phyloP scores from a whole-genome alignment of 139 green algal species.

The Picochlorum sp. region DNA sequence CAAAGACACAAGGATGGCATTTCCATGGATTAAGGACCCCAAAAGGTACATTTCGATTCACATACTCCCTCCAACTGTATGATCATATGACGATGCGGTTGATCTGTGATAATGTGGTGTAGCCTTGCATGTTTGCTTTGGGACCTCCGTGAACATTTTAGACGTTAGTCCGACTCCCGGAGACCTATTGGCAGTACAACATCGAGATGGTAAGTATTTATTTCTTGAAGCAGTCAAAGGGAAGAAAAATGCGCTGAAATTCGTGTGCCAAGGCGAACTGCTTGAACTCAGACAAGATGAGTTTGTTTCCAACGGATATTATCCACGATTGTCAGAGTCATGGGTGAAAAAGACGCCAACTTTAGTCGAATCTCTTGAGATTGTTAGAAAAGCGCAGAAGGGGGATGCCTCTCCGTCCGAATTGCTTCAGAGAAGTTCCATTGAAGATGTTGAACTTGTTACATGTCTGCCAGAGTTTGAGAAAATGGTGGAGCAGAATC shows the following conservation, averaged over 20 bases:
- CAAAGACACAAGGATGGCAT: no score
- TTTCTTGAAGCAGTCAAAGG: neutral
- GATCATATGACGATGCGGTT: no score
- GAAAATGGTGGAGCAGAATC: slow-evolving; percentile 7
- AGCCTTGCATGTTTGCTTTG: no score
- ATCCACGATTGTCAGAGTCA: slow-evolving; percentile 14
- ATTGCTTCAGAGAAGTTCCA: neutral
- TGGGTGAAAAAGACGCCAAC: slow-evolving; percentile 21
- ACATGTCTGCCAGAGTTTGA: slow-evolving; percentile 15
- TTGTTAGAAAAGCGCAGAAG: slow-evolving; percentile 12
- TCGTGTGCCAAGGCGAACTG: neutral
- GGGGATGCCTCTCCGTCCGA: neutral
- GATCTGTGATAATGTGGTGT: no score
- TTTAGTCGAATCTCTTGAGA: slow-evolving; percentile 13
- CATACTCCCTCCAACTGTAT: no score
- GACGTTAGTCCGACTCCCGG: no score
- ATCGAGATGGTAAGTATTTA: neutral
- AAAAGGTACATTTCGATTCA: no score
- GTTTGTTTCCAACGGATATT: slow-evolving; percentile 9
- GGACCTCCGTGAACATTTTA: no score
- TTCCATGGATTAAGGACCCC: no score
- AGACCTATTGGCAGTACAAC: neutral
- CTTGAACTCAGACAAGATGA: neutral
- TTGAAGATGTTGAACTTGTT: neutral
- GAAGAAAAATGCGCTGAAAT: neutral